Percentiles rank a stretch among this genome's conserved stretches.
phyloP scores from a whole-genome alignment of 2,329 filamentous ascomycete species.

The Trichoderma breve region DNA sequence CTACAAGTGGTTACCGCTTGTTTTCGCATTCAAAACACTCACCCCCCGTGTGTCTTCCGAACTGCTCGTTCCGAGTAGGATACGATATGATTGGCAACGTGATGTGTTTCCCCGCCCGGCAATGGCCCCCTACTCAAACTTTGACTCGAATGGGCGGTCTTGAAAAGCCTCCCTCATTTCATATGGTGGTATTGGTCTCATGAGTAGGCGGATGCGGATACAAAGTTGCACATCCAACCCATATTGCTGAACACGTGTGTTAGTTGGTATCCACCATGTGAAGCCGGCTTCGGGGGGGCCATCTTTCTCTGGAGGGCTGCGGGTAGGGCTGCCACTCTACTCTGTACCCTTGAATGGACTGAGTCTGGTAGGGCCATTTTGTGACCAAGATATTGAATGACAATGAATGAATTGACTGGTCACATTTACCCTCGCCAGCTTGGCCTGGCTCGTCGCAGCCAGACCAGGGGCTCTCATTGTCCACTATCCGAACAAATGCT shows the following conservation, averaged over 20 bases:
- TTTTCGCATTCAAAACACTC: background rate
- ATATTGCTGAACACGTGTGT: background rate
- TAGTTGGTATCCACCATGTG: background rate
- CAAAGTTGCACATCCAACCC: background rate
- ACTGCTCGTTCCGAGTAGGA: background rate
- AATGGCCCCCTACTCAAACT: background rate
- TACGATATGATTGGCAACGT: background rate
- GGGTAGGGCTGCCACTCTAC: background rate
- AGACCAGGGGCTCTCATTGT: background rate
- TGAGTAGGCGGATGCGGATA: background rate
- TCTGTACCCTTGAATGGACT: background rate
- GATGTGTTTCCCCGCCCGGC: background rate
- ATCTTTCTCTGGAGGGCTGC: background rate
- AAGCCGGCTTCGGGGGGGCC: background rate
- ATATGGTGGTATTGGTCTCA: background rate
- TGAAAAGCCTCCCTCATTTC: background rate
- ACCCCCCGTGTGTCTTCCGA: background rate
- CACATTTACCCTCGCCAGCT: background rate
- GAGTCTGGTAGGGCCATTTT: background rate
- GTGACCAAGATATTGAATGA: background rate
- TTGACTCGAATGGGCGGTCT: background rate
- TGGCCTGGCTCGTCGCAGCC: background rate
- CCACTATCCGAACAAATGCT: background rate
- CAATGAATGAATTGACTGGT: background rate
- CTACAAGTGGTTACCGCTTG: background rate